A percentile compares a stretch with the other conserved stretches of the same genome.
Conservation (phyloP, 208 protist species). For the Entamoeba invadens region DNA sequence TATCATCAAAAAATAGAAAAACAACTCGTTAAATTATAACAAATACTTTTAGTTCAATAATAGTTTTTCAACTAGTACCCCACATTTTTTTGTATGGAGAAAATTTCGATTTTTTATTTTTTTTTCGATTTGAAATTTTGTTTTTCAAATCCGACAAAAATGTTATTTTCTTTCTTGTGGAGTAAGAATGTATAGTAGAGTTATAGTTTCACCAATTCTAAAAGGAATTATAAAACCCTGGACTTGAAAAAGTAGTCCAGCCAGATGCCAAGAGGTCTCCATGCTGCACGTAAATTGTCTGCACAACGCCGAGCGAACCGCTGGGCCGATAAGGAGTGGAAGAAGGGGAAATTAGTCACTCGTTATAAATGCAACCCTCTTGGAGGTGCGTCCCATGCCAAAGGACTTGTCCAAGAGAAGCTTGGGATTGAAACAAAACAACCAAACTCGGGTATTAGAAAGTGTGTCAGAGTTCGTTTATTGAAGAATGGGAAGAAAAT, state of each 20-base stretch:
- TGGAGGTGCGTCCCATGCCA: constrained; percentile 86
- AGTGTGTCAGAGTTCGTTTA: constrained; percentile 97
- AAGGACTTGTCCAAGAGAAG: constrained; percentile 73
- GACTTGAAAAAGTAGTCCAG: background rate
- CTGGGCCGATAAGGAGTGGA: constrained; percentile 91
- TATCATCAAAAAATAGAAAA: too few species aligned
- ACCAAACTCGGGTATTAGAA: constrained; percentile 99
- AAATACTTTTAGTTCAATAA: too few species aligned
- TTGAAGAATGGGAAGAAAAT: constrained; percentile 99
- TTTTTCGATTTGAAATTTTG: too few species aligned
- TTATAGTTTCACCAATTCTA: too few species aligned
- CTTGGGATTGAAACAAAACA: constrained; percentile 94
- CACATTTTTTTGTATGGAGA: too few species aligned
- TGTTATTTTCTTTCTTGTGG: too few species aligned
- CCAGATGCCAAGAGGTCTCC: constrained; percentile 80
- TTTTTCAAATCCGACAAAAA: too few species aligned
- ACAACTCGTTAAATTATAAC: too few species aligned
- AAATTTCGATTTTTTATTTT: too few species aligned
- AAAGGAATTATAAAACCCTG: background rate
- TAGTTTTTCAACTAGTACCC: too few species aligned
- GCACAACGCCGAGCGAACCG: constrained; percentile 65
- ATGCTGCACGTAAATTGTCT: constrained; percentile 82
- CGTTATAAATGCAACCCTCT: constrained; percentile 87
- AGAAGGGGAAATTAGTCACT: constrained; percentile 79
- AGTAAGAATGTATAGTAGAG: too few species aligned